Evolutionary conservation across 2,329 filamentous ascomycete genomes (phyloP), one percentile per base, ranked within the genome.

Genomic region (Annulohypoxylon truncatum): DNA sequence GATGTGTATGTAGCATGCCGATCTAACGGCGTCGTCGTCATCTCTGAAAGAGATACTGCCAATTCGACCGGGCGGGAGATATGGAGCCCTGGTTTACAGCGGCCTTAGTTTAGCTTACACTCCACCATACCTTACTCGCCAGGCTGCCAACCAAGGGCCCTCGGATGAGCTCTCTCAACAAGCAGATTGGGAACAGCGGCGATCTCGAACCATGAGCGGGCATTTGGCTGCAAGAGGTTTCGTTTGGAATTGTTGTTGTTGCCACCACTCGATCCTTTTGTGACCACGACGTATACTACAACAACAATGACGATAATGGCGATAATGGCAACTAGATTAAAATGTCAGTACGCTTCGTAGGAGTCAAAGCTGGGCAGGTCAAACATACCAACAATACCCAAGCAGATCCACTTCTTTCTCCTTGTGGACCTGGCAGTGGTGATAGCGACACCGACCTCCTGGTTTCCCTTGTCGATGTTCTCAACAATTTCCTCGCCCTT

Each of bases 331-430:
- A 88, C 84, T 86, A 61, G n/a, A 40, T 46, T 12, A 33, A 20
- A 20, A 54, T 57, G 71, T 80, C 71, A 82, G 76, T 18, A 56
- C 0, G 13, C 2, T 13, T 20, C 9, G 15, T 12, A n/a, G 7
- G 8, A 38, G 4, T 12, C 22, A 10, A 4, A 20, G 29, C 15
- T 12, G 15, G 29, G 7, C 3, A 48, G 28, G 4, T 5, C 29
- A 52, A 38, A 80, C 86, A 72, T 82, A 88, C 86, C 82, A 73
- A 85, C 82, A 75, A 97, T 93, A 74, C 90, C 89, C 72, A 97
- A 82, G 84, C 94, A 97, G 78, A 92, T 94, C 94, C 94, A 97
- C 91, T 97, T 97, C 93, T 96, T 97, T 83, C 89, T 92, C 72
- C 92, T 87, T 53, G 91, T 92, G 73, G 89, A 87, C 77, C 91